phyloP scores from a whole-genome alignment of 805 yeast genomes.

The Cyberlindnera subsufficiens region DNA sequence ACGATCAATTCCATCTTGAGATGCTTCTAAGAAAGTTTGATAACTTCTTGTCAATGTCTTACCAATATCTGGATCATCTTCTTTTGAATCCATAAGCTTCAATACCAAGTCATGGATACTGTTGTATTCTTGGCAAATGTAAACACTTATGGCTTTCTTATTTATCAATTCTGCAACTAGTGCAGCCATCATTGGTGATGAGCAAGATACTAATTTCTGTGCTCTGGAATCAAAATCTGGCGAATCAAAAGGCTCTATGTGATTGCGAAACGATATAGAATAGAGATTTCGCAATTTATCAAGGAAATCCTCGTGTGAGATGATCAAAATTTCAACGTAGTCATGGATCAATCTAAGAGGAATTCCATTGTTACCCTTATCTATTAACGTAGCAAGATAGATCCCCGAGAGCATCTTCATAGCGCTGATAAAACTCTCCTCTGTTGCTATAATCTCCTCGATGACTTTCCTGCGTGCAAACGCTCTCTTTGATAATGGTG shows the following conservation, averaged over 20 bases:
- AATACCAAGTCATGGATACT: slow-evolving; percentile 29
- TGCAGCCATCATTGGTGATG: slow-evolving; percentile 21
- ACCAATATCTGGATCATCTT: slow-evolving; percentile 21
- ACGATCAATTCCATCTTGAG: slow-evolving; percentile 30
- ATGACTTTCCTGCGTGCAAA: slow-evolving; percentile 25
- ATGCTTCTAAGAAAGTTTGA: slow-evolving; percentile 34
- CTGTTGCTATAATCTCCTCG: slow-evolving; percentile 47
- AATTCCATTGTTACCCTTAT: slow-evolving; percentile 25
- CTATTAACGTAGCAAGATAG: slow-evolving; percentile 36
- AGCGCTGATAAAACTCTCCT: slow-evolving; percentile 39
- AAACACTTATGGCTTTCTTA: slow-evolving; percentile 21
- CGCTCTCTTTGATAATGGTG: slow-evolving; percentile 14
- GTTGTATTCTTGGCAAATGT: slow-evolving; percentile 31
- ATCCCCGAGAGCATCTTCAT: slow-evolving; percentile 36
- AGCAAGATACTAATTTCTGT: slow-evolving; percentile 1
- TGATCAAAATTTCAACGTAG: slow-evolving; percentile 26
- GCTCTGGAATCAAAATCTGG: not conserved
- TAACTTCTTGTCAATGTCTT: slow-evolving; percentile 23
- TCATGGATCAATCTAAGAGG: slow-evolving; percentile 30
- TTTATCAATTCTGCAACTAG: slow-evolving; percentile 19
- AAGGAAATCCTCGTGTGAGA: slow-evolving; percentile 28
- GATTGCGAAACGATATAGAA: slow-evolving; percentile 1
- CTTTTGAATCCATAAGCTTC: slow-evolving; percentile 26
- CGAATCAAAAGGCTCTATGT: not conserved
- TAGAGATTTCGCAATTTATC: slow-evolving; percentile 18